Evolutionary conservation across 2,329 filamentous ascomycete species (phyloP), one percentile per base, ranked within the genome.

Genomic region (Hypoxylon sp.): DNA sequence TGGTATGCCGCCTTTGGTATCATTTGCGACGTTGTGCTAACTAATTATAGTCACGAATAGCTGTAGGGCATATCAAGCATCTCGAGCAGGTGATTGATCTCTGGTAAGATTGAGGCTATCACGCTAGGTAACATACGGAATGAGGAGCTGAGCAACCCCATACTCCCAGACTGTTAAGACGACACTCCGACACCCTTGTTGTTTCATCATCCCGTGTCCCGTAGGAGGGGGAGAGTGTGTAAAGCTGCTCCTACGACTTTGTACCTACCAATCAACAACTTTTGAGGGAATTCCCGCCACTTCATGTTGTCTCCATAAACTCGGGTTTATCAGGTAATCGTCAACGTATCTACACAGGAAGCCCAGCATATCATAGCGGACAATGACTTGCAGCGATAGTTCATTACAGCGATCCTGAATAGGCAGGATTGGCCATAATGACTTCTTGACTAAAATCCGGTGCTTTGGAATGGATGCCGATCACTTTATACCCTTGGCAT

Each of bases 171-270:
- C 23, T 42, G 42, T 17, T 20, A 27, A 29, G 6, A 35, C 32
- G 45, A 13, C 36, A 49, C 32, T 19, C 21, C 30, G 36, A 38
- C 13, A 55, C 43, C 51, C 55, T 49, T 58, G 51, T 12, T 47
- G 47, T 58, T 55, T 58, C 51, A 55, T 34, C 43, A 58, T 52
- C 44, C 47, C 27, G 27, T 36, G 26, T 38, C 41, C 27, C 34
- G 48, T 41, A 50, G 40, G 55, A 58, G 46, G 55, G n/a, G n/a
- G n/a, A n/a, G n/a, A n/a, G 47, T 55, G 51, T 51, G 47, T 49
- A 48, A 48, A 51, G 35, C 40, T 55, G 43, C 51, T 52, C 46
- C n/a, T n/a, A n/a, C 44, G 8, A 45, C 35, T 23, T 25, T 41
- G 35, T 34, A 52, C 47, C 37, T 43, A 27, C 47, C 51, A 58